Evolutionary conservation across 352 stramenopile genomes (phyloP).

Genomic region (Globisporangium polare): DNA sequence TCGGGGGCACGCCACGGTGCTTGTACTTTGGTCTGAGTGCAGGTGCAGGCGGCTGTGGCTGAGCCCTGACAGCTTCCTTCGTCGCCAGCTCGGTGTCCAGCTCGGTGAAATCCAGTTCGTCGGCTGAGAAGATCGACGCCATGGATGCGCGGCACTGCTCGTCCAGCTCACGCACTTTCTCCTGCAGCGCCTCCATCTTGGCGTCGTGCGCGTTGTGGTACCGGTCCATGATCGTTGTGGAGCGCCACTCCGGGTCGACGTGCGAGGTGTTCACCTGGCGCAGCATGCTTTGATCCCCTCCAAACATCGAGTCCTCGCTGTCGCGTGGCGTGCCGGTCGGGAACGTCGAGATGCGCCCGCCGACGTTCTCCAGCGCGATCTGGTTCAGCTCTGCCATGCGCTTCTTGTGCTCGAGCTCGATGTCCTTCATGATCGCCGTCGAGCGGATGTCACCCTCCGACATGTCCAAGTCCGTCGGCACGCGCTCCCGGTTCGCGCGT

Average conservation of each 20-base stretch:
- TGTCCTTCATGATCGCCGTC: constrained; percentile 33
- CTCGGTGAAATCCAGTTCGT: constrained; percentile 45
- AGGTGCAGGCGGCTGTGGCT: background rate
- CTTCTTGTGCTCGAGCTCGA: constrained; percentile 40
- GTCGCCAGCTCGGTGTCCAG: constrained; percentile 16
- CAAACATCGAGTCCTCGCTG: constrained; percentile 7
- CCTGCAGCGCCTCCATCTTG: constrained; percentile 40
- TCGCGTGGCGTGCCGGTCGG: background rate
- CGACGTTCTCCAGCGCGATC: constrained; percentile 44
- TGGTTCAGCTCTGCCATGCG: constrained; percentile 56
- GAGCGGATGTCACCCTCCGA: constrained; percentile 20
- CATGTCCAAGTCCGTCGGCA: constrained; percentile 5
- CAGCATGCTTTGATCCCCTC: constrained; percentile 1
- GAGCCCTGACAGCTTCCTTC: background rate
- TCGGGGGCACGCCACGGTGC: constrained; percentile 7
- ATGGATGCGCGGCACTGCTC: constrained; percentile 58
- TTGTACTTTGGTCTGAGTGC: constrained; percentile 13
- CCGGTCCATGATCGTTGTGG: constrained; percentile 43
- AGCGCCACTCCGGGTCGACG: constrained; percentile 32
- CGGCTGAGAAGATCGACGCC: constrained; percentile 39
- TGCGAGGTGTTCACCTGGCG: constrained; percentile 11
- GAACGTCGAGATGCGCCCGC: constrained; percentile 37
- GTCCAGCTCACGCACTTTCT: constrained; percentile 40
- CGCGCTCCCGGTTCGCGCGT: constrained; percentile 29
- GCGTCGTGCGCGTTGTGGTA: constrained; percentile 35